Evolutionary conservation across 768 basidiomycete genomes (phyloP).

Genomic region (Agrocybe pediades): DNA sequence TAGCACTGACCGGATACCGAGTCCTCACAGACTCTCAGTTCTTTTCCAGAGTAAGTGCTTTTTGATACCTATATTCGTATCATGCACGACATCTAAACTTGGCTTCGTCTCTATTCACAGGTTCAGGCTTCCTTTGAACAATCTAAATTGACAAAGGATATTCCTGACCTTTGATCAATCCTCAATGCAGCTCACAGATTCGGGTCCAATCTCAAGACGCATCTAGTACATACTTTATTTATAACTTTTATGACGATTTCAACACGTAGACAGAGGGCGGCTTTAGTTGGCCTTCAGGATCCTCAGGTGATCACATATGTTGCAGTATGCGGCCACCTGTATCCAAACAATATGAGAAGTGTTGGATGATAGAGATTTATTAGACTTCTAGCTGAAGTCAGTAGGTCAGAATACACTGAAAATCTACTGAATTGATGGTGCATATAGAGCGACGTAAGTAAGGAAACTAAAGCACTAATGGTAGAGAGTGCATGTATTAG

Average conservation of each 20-base stretch:
- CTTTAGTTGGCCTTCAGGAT: not conserved
- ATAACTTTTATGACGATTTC: not conserved
- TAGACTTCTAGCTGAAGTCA: too few species aligned
- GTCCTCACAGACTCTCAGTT: conserved; percentile 61
- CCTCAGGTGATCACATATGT: not conserved
- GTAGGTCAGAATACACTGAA: too few species aligned
- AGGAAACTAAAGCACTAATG: not conserved
- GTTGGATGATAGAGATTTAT: conserved; percentile 3
- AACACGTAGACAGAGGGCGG: too few species aligned
- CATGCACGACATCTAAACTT: not conserved
- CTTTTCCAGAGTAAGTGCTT: conserved; percentile 47
- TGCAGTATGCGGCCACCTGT: too few species aligned
- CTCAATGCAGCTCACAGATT: too few species aligned
- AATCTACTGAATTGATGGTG: too few species aligned
- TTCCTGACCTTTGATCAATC: too few species aligned
- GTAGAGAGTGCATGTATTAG: not conserved
- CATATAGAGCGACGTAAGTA: too few species aligned
- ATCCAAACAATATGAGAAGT: too few species aligned
- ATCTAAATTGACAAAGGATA: not conserved
- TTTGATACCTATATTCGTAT: not conserved
- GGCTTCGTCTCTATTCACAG: conserved; percentile 8
- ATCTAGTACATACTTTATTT: not conserved
- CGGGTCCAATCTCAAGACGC: not conserved
- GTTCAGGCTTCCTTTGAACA: conserved; percentile 24
- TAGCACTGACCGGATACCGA: conserved; percentile 64